Conservation (phyloP, 441 rosid genomes). For the Biscutella laevigata region DNA sequence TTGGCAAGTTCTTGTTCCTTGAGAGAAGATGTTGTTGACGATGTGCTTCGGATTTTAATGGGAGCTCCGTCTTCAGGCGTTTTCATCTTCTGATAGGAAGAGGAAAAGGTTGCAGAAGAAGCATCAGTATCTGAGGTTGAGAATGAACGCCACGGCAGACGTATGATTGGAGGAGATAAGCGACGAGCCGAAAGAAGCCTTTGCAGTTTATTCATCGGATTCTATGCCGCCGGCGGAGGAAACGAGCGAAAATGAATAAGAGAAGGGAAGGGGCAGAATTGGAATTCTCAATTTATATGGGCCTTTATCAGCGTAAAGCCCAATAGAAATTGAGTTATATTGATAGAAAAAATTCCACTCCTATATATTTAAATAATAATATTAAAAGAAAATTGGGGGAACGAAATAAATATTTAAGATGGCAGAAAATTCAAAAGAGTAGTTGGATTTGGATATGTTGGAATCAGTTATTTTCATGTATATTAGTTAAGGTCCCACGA, state of each 20-base stretch:
- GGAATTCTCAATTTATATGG: no score
- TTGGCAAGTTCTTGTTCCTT: conserved; percentile 67
- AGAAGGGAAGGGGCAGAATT: no score
- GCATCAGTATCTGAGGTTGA: conserved; percentile 9
- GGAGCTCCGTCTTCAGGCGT: not conserved
- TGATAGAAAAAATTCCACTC: no score
- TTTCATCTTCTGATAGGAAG: conserved; percentile 6
- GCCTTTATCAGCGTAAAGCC: no score
- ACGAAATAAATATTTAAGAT: not conserved
- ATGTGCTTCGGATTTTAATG: conserved; percentile 5
- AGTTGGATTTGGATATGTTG: conserved; percentile 12
- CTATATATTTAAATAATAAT: no score
- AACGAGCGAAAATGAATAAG: no score
- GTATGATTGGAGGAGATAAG: conserved; percentile 10
- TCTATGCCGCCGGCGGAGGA: conserved; percentile 5
- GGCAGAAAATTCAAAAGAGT: conserved; percentile 3
- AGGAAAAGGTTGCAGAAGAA: not conserved
- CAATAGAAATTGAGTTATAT: no score
- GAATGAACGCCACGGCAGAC: conserved; percentile 11
- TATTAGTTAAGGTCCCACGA: conserved; percentile 22
- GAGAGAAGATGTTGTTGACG: conserved; percentile 35
- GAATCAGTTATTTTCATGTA: conserved; percentile 4
- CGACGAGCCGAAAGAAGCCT: conserved; percentile 20
- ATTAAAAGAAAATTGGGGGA: not conserved
- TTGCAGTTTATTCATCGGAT: conserved; percentile 20